phyloP scores from a whole-genome alignment of 2,329 filamentous ascomycete genomes.

The Orbilia blumenaviensis region DNA sequence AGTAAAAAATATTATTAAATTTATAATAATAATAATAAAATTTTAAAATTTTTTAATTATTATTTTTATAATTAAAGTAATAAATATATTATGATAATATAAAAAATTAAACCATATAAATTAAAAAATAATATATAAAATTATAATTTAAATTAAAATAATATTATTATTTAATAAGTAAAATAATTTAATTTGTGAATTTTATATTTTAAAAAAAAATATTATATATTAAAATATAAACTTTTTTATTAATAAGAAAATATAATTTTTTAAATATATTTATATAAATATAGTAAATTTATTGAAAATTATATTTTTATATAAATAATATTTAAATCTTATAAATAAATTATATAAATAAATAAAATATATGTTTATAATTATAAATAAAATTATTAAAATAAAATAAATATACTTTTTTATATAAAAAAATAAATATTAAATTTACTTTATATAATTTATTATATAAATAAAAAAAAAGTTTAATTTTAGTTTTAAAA shows the following conservation, averaged over 20 bases:
- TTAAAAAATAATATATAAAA: background rate
- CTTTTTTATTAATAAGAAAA: background rate
- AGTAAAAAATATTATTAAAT: background rate
- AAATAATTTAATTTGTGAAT: conserved; percentile 19
- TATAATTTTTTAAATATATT: background rate
- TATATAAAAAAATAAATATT: background rate
- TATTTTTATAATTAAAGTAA: background rate
- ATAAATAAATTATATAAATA: conserved; percentile 55
- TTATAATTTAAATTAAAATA: conserved; percentile 8
- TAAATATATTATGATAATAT: background rate
- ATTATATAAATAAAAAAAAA: background rate
- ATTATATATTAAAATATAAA: background rate
- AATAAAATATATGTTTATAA: conserved; percentile 54
- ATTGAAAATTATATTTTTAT: conserved; percentile 23
- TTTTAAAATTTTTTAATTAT: background rate
- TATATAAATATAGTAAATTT: conserved; percentile 3
- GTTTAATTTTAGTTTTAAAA: background rate
- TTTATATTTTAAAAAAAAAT: conserved; percentile 1
- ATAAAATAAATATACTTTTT: conserved; percentile 27
- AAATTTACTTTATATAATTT: background rate
- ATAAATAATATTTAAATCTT: conserved; percentile 53
- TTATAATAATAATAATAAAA: background rate
- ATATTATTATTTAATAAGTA: background rate
- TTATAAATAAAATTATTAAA: conserved; percentile 54
- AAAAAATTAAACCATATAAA: conserved; percentile 18